Conservation (phyloP, 208 protist species). For the Trypanosoma mega region DNA sequence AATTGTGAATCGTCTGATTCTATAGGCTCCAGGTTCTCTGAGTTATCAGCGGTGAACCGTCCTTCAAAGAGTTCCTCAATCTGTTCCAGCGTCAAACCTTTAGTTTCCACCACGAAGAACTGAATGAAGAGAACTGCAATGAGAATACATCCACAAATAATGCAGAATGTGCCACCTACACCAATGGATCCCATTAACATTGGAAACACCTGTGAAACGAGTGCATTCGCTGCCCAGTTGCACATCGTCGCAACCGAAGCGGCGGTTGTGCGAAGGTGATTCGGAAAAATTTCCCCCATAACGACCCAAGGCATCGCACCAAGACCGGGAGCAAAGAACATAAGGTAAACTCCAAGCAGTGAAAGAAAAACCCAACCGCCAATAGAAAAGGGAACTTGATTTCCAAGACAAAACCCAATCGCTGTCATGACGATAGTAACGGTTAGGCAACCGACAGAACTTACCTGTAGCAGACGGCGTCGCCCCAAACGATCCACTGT, state of each 20-base stretch:
- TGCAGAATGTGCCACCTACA: constrained; percentile 77
- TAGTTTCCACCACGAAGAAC: constrained; percentile 89
- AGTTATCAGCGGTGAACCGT: neutral
- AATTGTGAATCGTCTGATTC: too few species aligned
- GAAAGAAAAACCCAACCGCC: constrained; percentile 79
- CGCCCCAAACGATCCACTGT: constrained; percentile 84
- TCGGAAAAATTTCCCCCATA: constrained; percentile 91
- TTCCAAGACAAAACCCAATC: constrained; percentile 61
- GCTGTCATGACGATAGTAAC: constrained; percentile 56
- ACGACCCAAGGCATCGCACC: constrained; percentile 92
- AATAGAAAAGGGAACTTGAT: constrained; percentile 47
- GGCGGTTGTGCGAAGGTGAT: constrained; percentile 69
- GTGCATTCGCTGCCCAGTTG: constrained; percentile 88
- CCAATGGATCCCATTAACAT: constrained; percentile 80
- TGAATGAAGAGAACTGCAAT: constrained; percentile 69
- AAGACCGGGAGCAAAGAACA: constrained; percentile 85
- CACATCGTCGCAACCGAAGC: constrained; percentile 87
- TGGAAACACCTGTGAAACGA: constrained; percentile 90
- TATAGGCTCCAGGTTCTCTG: too few species aligned
- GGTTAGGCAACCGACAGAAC: constrained; percentile 62
- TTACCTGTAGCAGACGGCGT: constrained; percentile 64
- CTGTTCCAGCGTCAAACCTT: constrained; percentile 82
- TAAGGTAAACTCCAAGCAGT: constrained; percentile 76
- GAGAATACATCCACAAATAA: constrained; percentile 65
- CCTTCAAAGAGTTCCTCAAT: constrained; percentile 76